Conservation (phyloP, 352 stramenopile genomes). For the Pythium coloratum region DNA sequence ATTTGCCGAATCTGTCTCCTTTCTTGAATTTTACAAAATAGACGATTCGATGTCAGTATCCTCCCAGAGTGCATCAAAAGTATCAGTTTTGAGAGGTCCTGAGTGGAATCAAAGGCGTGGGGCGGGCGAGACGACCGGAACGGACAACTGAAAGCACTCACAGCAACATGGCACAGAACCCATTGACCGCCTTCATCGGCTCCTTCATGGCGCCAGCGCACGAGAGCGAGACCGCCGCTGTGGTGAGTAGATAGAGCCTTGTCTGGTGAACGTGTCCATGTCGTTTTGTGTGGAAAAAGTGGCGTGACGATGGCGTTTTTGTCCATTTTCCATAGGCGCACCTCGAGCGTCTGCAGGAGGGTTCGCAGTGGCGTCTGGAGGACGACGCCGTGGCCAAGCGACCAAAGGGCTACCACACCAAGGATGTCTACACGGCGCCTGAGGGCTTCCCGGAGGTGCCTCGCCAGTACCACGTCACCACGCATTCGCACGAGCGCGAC, state of each 20-base stretch:
- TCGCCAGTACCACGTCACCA: conserved; percentile 69
- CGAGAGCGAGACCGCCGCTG: conserved; percentile 42
- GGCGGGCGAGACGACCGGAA: conserved; percentile 23
- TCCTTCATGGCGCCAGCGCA: conserved; percentile 67
- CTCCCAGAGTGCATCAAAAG: not conserved
- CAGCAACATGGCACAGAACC: conserved; percentile 62
- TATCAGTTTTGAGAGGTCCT: conserved; percentile 13
- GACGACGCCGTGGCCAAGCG: conserved; percentile 56
- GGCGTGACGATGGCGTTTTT: not conserved
- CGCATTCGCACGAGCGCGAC: conserved; percentile 68
- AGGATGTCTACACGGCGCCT: conserved; percentile 56
- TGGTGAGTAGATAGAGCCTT: conserved; percentile 33
- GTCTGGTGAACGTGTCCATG: not conserved
- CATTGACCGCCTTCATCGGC: conserved; percentile 61
- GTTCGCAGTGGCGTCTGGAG: conserved; percentile 67
- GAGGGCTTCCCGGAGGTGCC: conserved; percentile 75
- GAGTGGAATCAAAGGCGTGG: conserved; percentile 24
- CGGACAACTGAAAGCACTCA: conserved; percentile 7
- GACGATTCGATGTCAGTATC: not conserved
- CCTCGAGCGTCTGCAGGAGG: conserved; percentile 46
- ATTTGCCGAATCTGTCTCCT: not conserved
- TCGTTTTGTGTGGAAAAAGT: not conserved
- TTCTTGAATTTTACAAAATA: conserved; percentile 1
- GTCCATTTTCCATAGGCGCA: conserved; percentile 33
- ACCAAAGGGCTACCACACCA: conserved; percentile 62